These are phyloP conservation scores for Alternaria sp. DNA, from an alignment of 2,329 filamentous ascomycete species.

Conservation along the genomic window DNA sequence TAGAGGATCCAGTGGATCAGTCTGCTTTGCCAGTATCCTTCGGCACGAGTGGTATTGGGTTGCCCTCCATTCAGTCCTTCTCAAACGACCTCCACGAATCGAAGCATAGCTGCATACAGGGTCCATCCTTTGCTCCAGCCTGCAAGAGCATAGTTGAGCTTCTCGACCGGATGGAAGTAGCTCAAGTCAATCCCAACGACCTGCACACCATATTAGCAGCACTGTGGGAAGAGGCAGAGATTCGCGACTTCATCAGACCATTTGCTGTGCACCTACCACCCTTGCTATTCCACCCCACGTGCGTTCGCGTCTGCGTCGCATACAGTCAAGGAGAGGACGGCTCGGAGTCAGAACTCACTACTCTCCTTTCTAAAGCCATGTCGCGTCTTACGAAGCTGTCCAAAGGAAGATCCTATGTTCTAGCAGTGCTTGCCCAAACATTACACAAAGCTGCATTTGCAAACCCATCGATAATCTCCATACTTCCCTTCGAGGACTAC, in stretches of 20 bases:
- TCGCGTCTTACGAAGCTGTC: slow-evolving; percentile 39
- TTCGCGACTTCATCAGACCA: slow-evolving; percentile 57
- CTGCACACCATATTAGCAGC: slow-evolving; percentile 41
- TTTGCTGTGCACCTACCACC: slow-evolving; percentile 51
- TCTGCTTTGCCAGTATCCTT: not conserved
- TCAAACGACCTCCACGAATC: slow-evolving; percentile 35
- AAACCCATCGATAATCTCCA: slow-evolving; percentile 37
- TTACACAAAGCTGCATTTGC: slow-evolving; percentile 44
- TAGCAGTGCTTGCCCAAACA: slow-evolving; percentile 42
- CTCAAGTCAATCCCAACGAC: slow-evolving; percentile 20
- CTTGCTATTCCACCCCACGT: slow-evolving; percentile 50
- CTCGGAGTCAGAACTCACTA: slow-evolving; percentile 16
- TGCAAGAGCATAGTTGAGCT: slow-evolving; percentile 36
- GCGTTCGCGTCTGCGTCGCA: slow-evolving; percentile 33
- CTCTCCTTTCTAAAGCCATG: slow-evolving; percentile 38
- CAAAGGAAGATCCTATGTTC: slow-evolving; percentile 48
- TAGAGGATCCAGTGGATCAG: slow-evolving; percentile 12
- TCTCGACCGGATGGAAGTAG: slow-evolving; percentile 27
- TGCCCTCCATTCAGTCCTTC: slow-evolving; percentile 34
- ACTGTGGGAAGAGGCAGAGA: slow-evolving; percentile 60
- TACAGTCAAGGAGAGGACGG: not conserved
- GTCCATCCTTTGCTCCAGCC: slow-evolving; percentile 36
- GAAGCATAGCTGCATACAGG: slow-evolving; percentile 44
- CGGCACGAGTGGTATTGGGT: not conserved
- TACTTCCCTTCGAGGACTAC: slow-evolving; percentile 52